Evolutionary conservation across 805 yeast species (phyloP), one percentile per base, ranked within the genome.

Genomic region (Ogataea minuta): DNA sequence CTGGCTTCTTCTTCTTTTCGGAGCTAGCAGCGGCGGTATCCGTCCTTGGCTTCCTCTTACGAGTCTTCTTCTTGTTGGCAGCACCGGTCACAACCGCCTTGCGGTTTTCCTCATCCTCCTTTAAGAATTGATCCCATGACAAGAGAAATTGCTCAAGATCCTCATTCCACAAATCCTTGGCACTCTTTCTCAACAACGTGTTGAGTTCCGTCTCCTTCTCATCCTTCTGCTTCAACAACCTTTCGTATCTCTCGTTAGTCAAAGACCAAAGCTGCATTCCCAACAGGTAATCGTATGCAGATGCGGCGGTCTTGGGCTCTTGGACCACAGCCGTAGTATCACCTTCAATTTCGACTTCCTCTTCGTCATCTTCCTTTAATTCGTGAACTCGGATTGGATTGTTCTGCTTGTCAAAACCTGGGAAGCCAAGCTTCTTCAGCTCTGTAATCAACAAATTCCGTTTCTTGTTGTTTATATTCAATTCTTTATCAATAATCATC

Each of bases 251-350:
- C 64, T 93, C 99, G 43, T 72, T 74, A 0, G 99, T 91, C 57
- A 93, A 76, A 26, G 96, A 84, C 93, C 96, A 88, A 48, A 93
- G 81, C 24, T 89, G 77, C 96, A 93, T 85, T 38, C 93, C 95
- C 37, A 93, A 70, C 47, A 93, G 70, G 53, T 93, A 93, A 55
- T 93, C 98, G 62, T 79, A 91, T 6, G 81, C 71, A 8, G 88
- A 76, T 36, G 72, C 71, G 11, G 76, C 64, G 16, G 79, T 82
- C 34, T 70, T 73, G 29, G 55, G 56, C 36, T 59, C 59, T 15
- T 56, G 56, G 16, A 60, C 59, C n/a, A 76, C 74, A 15, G 60
- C 62, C 38, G 68, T 71, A n/a, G 48, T 19, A 21, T 66, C 62
- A 3, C 56, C 62, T n/a, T 51, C 66, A 11, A 59, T 61, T 15